Conservation (phyloP, 208 protist genomes). For the Crithidia expoeki region DNA sequence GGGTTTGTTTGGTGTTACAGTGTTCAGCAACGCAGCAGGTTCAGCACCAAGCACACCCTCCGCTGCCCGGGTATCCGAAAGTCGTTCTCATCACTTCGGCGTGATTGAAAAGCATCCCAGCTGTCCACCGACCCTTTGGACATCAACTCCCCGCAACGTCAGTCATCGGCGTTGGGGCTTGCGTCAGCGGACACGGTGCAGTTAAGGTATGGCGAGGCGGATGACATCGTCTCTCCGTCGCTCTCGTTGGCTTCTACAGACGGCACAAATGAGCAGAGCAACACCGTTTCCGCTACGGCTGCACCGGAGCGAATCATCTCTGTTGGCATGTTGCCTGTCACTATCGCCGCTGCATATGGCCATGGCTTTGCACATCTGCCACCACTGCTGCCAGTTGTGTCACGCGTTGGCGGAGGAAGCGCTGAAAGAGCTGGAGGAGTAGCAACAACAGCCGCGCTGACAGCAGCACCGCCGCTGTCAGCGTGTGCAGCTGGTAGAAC, state of each 20-base stretch:
- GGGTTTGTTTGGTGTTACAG: neutral
- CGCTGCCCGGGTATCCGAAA: neutral
- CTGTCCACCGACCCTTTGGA: neutral
- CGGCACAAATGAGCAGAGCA: neutral
- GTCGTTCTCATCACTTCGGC: neutral
- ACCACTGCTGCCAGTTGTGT: conserved; percentile 1
- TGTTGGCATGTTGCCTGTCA: conserved; percentile 9
- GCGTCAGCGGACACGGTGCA: neutral
- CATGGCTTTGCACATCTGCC: neutral
- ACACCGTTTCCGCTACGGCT: neutral
- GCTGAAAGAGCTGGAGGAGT: too few relatives aligned
- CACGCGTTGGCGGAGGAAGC: neutral
- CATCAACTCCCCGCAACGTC: neutral
- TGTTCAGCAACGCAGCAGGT: neutral
- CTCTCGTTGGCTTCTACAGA: neutral
- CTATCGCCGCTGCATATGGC: neutral
- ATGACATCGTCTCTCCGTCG: neutral
- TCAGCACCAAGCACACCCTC: neutral
- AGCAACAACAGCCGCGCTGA: neutral
- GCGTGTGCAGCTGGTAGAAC: neutral
- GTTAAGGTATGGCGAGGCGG: neutral
- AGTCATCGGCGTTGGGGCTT: neutral
- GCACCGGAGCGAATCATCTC: conserved; percentile 17
- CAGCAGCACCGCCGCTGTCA: neutral
- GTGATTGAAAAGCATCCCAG: neutral